Evolutionary conservation across 352 stramenopile species (phyloP).

Genomic region (Sclerospora graminicola): DNA sequence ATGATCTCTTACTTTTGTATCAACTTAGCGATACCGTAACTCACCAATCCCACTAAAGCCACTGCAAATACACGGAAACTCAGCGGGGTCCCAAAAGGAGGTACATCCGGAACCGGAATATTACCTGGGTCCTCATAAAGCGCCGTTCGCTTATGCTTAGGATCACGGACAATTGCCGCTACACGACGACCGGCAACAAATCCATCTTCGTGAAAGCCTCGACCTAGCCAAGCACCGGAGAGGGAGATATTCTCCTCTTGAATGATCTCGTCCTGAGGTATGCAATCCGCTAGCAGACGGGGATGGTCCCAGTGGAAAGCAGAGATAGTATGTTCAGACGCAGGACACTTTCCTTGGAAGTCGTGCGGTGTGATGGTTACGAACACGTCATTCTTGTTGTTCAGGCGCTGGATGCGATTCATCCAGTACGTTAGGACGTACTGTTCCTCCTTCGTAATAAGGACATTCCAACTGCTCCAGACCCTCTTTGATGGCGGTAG

Average conservation of each 20-base stretch:
- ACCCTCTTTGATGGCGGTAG: conserved; percentile 64
- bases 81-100: conserved; percentile 61
- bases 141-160: conserved; percentile 53
- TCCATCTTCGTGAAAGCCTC: conserved; percentile 81
- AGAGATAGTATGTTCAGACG: conserved; percentile 41
- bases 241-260: conserved; percentile 77
- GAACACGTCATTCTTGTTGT: conserved; percentile 80
- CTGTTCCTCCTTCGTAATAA: conserved; percentile 75
- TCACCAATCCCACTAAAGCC: conserved; percentile 41
- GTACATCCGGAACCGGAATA: conserved; percentile 56
- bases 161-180: conserved; percentile 66
- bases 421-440: conserved; percentile 88
- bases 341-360: conserved; percentile 51
- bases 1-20: conserved; percentile 39
- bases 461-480: conserved; percentile 81
- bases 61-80: conserved; percentile 48
- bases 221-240: conserved; percentile 70
- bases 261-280: conserved; percentile 81
- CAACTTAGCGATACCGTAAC: conserved; percentile 54
- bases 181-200: conserved; percentile 77
- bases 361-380: conserved; percentile 79
- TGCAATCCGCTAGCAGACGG: conserved; percentile 68
- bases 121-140: conserved; percentile 82
- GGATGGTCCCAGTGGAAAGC: conserved; percentile 82
- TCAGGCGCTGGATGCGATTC: conserved; percentile 82